Base-by-base conservation (phyloP, 2,329 filamentous ascomycete species). In the Coniochaeta prunicola region DNA sequence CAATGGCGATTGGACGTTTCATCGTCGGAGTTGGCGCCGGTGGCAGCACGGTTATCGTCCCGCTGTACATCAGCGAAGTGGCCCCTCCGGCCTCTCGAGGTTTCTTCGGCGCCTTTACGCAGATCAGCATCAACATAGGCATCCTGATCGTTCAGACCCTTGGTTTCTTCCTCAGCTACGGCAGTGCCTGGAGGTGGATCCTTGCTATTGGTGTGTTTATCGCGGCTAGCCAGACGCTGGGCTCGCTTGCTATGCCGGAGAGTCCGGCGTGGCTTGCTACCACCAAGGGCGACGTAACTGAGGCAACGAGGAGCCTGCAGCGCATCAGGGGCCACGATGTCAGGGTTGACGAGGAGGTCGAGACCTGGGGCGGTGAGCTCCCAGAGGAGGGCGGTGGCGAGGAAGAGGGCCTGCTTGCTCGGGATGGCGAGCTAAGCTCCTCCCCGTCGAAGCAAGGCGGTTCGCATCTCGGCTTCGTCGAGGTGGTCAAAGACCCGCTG, bases 31-130 rank as follows among this genome's bases (percentile, higher is more conserved):
- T 96, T 1, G 92, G 90, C 7, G 92, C 92, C 6, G 94, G 94
- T 24, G 91, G 92, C 2, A 85, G 92, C 1, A 93, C 94, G 2
- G 94, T 99, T 21, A 90, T 97, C 36, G 92, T 96, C 2, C 94
- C 94, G 0, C 84, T 99, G 21, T 99, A 96, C 77, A 91, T 99
- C 65, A 92, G 91, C 53, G 94, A 99, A 73, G 83, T 97, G 28
- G 88, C 92, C 0, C 94, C 93, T 4, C 85, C 85, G 0, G 76
- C 79, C 17, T 83, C 88, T 64, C 84, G 87, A 58, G 92, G 92
- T 5, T 85, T 96, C 62, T 97, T 96, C 68, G 85, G 85, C 13
- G 80, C 84, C 58, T 88, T 96, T 73, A 97, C 94, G 0, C 93
- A 99, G 71, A 87, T 97, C 68, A 92, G 92, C 73, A 92, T 92